phyloP scores from a whole-genome alignment of 1,139 yeast species.

The Pichia sp. region DNA sequence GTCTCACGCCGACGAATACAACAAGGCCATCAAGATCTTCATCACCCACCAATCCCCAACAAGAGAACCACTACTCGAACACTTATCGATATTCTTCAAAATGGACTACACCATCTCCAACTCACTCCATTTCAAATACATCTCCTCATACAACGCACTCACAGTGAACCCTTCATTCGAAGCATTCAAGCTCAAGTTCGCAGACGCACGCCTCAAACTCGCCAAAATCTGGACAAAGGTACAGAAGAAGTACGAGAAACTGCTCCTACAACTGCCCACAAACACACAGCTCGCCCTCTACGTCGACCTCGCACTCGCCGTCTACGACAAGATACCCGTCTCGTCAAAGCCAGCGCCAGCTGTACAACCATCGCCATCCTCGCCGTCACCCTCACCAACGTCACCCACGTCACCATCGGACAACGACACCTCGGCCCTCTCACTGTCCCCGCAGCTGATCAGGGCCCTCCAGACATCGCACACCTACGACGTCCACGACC shows the following conservation, averaged over 20 bases:
- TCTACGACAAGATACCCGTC: conserved; percentile 61
- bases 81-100: conserved; percentile 57
- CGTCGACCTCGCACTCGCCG: conserved; percentile 48
- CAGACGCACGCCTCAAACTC: conserved; percentile 54
- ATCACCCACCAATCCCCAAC: conserved; percentile 63
- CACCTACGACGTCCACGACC: conserved; percentile 19
- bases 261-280: conserved; percentile 21
- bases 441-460: conserved; percentile 8
- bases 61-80: conserved; percentile 61
- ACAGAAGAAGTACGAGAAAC: conserved; percentile 39
- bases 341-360: conserved; percentile 35
- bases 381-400: not conserved
- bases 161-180: conserved; percentile 59
- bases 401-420: not conserved
- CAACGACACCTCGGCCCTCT: conserved; percentile 9
- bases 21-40: conserved; percentile 50
- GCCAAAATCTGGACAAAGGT: conserved; percentile 62
- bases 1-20: conserved; percentile 19
- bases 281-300: conserved; percentile 24
- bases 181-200: conserved; percentile 53
- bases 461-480: conserved; percentile 15
- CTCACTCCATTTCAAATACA: conserved; percentile 66
- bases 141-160: conserved; percentile 64
- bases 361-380: conserved; percentile 26
- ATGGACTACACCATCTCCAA: conserved; percentile 70